A percentile compares a stretch with the other conserved stretches of the same genome.
Conservation (phyloP, 169 alveolate genomes). For the Plasmodium vivax region DNA sequence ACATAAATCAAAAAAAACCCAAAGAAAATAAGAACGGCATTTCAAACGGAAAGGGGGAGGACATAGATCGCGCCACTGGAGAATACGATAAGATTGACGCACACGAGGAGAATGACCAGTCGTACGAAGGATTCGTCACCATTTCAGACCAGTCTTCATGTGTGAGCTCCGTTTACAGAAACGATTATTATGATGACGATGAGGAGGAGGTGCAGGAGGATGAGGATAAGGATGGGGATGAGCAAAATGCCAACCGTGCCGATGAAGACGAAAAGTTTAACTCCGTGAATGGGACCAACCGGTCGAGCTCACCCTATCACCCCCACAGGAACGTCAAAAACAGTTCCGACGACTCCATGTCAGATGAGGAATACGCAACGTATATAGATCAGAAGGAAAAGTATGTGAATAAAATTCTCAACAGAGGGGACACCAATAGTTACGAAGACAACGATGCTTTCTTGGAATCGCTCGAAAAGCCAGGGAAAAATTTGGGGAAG, state of each 20-base stretch:
- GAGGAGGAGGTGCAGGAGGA: background rate
- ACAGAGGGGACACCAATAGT: background rate
- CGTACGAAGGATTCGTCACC: conserved; percentile 50
- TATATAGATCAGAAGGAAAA: conserved; percentile 41
- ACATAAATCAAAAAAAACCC: conserved; percentile 11
- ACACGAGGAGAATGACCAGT: conserved; percentile 3
- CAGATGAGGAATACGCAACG: conserved; percentile 42
- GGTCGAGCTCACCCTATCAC: background rate
- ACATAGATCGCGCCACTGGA: background rate
- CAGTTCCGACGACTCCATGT: conserved; percentile 14
- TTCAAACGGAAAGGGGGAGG: conserved; percentile 5
- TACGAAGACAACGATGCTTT: conserved; percentile 1
- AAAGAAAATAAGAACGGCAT: background rate
- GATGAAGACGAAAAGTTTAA: conserved; percentile 12
- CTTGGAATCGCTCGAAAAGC: background rate
- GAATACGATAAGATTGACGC: background rate
- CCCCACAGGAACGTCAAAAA: background rate
- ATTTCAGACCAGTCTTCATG: conserved; percentile 53
- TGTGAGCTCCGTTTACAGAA: conserved; percentile 35
- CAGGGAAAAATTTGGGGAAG: background rate
- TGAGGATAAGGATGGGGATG: background rate
- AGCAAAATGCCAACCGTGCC: background rate
- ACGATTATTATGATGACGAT: conserved; percentile 13
- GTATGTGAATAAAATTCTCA: conserved; percentile 30
- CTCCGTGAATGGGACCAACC: background rate